These are phyloP conservation scores for Corchorus capsularis DNA, from an alignment of 345 rosid species.

Conservation along the genomic window DNA sequence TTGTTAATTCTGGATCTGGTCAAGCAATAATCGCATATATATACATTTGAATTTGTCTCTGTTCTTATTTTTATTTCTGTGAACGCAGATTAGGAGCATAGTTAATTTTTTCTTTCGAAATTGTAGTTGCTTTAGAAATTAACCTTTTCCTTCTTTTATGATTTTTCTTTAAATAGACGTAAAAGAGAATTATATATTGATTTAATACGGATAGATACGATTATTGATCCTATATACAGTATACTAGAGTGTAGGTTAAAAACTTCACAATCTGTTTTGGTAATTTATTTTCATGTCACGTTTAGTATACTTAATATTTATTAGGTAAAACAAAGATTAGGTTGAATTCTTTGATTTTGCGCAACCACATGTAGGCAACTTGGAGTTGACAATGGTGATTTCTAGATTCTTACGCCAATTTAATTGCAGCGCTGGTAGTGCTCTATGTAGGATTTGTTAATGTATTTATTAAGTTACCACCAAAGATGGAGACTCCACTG, in stretches of 20 bases:
- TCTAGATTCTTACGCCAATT: background rate
- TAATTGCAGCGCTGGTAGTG: background rate
- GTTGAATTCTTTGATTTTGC: constrained; percentile 3
- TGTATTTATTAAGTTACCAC: background rate
- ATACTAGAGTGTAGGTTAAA: background rate
- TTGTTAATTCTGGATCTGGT: no score
- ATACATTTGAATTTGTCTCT: background rate
- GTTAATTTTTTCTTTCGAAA: background rate
- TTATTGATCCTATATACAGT: background rate
- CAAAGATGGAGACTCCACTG: background rate
- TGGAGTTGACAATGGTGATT: background rate
- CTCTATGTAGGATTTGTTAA: background rate
- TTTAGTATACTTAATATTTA: background rate
- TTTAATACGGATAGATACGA: background rate
- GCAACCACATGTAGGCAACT: background rate
- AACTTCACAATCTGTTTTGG: background rate
- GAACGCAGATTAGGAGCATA: background rate
- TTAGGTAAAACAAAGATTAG: background rate
- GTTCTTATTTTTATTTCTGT: background rate
- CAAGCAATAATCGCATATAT: background rate
- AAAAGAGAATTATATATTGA: background rate
- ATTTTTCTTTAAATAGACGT: background rate
- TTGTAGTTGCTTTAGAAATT: background rate
- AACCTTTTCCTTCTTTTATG: background rate
- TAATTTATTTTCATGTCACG: background rate